A percentile compares a stretch with the other conserved stretches of the same genome.
These are phyloP conservation scores for Zygosaccharomyces pseudobailii DNA, from an alignment of 1,139 yeast species.

Conservation along the genomic window DNA sequence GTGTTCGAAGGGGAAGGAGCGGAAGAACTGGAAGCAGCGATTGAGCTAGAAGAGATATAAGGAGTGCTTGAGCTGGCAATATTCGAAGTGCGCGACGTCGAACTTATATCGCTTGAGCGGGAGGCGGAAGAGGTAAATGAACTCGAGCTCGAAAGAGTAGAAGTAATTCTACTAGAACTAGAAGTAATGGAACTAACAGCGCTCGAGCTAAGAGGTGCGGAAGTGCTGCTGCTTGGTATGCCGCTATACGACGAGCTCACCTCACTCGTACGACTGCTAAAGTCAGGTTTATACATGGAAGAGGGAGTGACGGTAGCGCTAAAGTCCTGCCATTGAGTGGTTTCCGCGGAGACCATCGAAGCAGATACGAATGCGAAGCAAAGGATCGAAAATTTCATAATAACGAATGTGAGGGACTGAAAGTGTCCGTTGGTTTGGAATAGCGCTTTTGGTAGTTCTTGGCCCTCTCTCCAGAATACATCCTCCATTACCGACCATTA, in stretches of 20 bases:
- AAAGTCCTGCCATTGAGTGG: conserved; percentile 10
- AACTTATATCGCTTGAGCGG: background rate
- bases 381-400: background rate
- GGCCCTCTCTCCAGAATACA: background rate
- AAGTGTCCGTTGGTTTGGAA: background rate
- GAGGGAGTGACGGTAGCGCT: conserved; percentile 9
- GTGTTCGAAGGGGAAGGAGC: background rate
- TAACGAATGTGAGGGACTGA: background rate
- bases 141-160: background rate
- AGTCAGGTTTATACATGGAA: conserved; percentile 4
- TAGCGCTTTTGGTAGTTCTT: background rate
- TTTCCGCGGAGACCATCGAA: conserved; percentile 8
- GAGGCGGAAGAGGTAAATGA: background rate
- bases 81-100: background rate
- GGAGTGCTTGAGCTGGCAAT: background rate
- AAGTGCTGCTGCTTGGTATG: background rate
- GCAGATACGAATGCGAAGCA: background rate
- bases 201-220: background rate
- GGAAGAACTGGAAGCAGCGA: background rate
- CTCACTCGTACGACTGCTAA: background rate
- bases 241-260: background rate
- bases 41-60: background rate
- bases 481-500: background rate
- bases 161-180: background rate
- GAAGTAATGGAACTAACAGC: background rate